phyloP scores from a whole-genome alignment of 495 filamentous ascomycete genomes.

The Penicillium cosmopolitanum region DNA sequence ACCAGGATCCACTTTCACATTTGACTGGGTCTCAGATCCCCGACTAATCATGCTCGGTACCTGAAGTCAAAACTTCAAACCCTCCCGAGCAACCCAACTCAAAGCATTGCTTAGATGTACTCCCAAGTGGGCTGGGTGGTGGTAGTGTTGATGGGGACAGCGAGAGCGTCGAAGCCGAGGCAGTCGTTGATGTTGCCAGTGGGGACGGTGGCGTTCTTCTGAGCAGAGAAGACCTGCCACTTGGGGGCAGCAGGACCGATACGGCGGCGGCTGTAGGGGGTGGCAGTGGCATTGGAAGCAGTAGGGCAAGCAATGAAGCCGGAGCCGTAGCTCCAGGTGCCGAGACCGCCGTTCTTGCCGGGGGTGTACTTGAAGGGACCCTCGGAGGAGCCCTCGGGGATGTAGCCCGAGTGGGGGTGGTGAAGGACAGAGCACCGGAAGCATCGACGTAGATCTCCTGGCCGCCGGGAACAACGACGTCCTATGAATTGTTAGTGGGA shows the following conservation, averaged over 20 bases:
- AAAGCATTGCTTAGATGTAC: constrained; percentile 31
- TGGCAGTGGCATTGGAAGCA: constrained; percentile 13
- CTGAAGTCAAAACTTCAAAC: neutral
- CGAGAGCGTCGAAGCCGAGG: constrained; percentile 36
- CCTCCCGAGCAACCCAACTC: neutral
- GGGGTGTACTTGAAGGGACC: constrained; percentile 45
- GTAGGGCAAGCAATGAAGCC: constrained; percentile 45
- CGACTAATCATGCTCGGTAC: neutral
- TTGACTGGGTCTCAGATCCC: no score
- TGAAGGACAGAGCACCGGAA: constrained; percentile 58
- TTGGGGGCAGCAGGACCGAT: constrained; percentile 16
- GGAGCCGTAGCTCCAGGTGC: constrained; percentile 31
- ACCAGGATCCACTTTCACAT: no score
- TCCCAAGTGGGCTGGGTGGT: constrained; percentile 33
- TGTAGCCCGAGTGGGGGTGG: constrained; percentile 55
- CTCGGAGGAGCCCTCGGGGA: constrained; percentile 51
- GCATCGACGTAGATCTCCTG: constrained; percentile 61
- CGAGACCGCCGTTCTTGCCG: constrained; percentile 18
- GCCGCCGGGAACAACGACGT: constrained; percentile 63
- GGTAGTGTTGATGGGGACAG: constrained; percentile 19
- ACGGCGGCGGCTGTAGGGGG: constrained; percentile 11
- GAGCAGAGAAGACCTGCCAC: constrained; percentile 42
- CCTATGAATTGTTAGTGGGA: constrained; percentile 21
- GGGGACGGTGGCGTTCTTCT: constrained; percentile 39
- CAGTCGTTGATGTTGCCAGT: constrained; percentile 36